phyloP scores from a whole-genome alignment of 2,329 filamentous ascomycete genomes.

The Dothiorella sarmentorum region DNA sequence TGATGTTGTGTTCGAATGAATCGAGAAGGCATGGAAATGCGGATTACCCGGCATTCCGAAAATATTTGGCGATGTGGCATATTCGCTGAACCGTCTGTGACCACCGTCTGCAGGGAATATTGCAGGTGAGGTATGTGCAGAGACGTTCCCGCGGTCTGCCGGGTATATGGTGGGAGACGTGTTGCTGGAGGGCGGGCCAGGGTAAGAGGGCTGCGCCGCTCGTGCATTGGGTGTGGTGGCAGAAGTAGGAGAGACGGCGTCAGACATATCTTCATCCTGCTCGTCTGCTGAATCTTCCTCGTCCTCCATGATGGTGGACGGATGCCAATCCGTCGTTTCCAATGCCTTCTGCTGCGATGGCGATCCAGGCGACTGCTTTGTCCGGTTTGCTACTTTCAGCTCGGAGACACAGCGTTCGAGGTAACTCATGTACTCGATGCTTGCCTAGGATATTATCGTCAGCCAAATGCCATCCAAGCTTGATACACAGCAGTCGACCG shows the following conservation, averaged over 20 bases:
- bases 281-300: conserved; percentile 35
- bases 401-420: conserved; percentile 83
- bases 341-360: conserved; percentile 21
- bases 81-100: conserved; percentile 28
- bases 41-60: conserved; percentile 22
- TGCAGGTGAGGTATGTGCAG: conserved; percentile 33
- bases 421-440: conserved; percentile 94
- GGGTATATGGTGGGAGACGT: conserved; percentile 36
- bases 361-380: background rate
- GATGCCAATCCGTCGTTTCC: conserved; percentile 2
- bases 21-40: conserved; percentile 30
- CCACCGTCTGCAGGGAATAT: conserved; percentile 40
- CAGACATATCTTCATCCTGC: conserved; percentile 46
- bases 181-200: conserved; percentile 24
- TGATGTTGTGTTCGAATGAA: conserved; percentile 34
- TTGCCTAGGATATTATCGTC: conserved; percentile 58
- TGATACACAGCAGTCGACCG: background rate
- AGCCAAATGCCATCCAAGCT: background rate
- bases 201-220: background rate
- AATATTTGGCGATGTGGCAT: conserved; percentile 35
- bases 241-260: conserved; percentile 30
- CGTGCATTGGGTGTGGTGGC: conserved; percentile 4
- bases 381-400: conserved; percentile 53
- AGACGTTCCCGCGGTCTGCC: conserved; percentile 41
- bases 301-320: conserved; percentile 31